Evolutionary conservation across 2,329 filamentous ascomycete genomes (phyloP), one percentile per base, ranked within the genome.

Genomic region (Paraphaeosphaeria sporulosa): DNA sequence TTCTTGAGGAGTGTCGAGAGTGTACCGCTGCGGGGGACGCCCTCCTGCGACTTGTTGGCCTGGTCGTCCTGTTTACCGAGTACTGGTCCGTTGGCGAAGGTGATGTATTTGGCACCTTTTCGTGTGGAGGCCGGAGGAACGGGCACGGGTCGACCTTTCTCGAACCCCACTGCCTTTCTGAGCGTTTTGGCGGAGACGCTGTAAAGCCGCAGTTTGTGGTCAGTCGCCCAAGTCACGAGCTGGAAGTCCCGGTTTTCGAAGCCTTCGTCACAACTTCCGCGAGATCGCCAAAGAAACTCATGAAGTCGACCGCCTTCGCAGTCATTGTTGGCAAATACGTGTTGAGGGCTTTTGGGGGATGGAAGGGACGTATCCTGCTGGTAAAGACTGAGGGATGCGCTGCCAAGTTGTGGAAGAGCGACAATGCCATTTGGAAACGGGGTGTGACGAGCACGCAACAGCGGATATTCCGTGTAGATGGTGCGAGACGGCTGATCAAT

Each of bases 371-470:
- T 79, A 61, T 82, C 81, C 44, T 89, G 85, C 68, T 94, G 91
- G 75, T 96, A 97, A 1, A 97, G 83, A 78, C 95, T 93, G 19
- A 97, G 83, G 64, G 94, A 87, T 40, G 91, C 92, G 36, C 94
- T 93, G 55, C 92, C 92, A 66, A 92, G 91, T 75, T 97, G 93
- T 1, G 94, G 93, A 92, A 97, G 97, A 30, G 92, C 93, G 55
- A 97, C 80, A 19, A 97, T 80, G 4, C 94, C 94, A 76, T 86
- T 88, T 32, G 93, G 93, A 75, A 97, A 97, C 0, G 94, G 94
- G 0, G 94, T 96, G 72, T 97, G 93, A 3, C 94, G 87, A 53
- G 94, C 93, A 71, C 94, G 87, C 92, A 93, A 96, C 23, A 97
- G 90, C 0, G 94, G 94, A 71, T 94, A 97, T 2, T 90, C 86